Conservation (phyloP, 371 early-diverging fungal genomes). For the Saksenaea vasiformis region DNA sequence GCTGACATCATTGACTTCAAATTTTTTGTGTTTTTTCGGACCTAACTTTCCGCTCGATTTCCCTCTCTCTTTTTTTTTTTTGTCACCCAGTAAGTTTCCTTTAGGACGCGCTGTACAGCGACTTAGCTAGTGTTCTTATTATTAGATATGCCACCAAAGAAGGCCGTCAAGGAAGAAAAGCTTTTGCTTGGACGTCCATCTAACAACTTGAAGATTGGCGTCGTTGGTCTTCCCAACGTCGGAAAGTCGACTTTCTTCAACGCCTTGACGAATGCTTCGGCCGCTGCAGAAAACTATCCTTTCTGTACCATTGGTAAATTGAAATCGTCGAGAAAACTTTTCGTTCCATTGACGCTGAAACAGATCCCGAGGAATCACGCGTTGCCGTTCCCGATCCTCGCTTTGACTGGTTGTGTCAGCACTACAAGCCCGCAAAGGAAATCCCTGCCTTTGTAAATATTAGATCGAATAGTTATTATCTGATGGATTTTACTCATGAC, state of each 20-base stretch:
- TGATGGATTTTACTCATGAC: no score
- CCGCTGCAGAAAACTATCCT: constrained; percentile 91
- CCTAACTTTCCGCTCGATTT: background rate
- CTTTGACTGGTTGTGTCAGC: constrained; percentile 83
- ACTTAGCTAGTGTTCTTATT: background rate
- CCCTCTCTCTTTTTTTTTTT: constrained; percentile 2
- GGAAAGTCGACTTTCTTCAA: constrained; percentile 99
- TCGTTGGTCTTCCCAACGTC: constrained; percentile 98
- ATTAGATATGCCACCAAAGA: constrained; percentile 71
- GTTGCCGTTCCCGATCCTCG: constrained; percentile 94
- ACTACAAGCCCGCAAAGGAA: constrained; percentile 69
- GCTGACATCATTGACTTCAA: constrained; percentile 2
- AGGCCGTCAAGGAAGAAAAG: constrained; percentile 81
- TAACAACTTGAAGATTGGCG: constrained; percentile 96
- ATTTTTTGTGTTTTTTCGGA: constrained; percentile 2
- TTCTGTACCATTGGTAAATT: constrained; percentile 76
- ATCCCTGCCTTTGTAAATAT: constrained; percentile 68
- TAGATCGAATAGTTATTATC: no score
- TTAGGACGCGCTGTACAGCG: background rate
- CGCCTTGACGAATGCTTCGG: constrained; percentile 85
- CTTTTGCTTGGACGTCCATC: constrained; percentile 89
- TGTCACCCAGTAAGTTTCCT: constrained; percentile 2
- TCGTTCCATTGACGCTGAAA: constrained; percentile 5
- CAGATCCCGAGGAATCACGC: constrained; percentile 94
- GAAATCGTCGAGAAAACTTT: background rate